Base-by-base conservation (phyloP, 257 asterid species). In the Sherardia arvensis region DNA sequence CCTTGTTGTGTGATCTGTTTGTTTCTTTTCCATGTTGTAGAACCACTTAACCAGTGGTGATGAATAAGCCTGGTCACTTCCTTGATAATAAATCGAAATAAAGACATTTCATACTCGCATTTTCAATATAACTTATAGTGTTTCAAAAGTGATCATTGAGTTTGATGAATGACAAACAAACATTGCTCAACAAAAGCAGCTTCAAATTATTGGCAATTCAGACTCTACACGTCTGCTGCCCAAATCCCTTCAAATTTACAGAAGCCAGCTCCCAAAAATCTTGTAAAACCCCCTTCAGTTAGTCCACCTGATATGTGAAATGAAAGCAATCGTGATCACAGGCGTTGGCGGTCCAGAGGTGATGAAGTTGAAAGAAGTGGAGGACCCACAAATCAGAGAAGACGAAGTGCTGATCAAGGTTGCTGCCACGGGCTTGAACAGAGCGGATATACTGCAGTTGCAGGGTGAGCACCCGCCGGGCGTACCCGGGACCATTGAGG, bases 291-390 rank as follows among this genome's bases (percentile, higher is more conserved):
- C 43, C 43, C 43, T 34, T 3, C 43, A 34, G 9, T 34, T 34
- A 7, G 7, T 0, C 43, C 9, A 10, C 34, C 53, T 45, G 53
- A 45, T 18, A 45, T n/a, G n/a, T n/a, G n/a, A n/a, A n/a, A 45
- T 92, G 97, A 92, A 89, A 81, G 95, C 95, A 45, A 78, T 92
- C 12, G 98, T 85, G 71, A 87, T 92, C 71, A 77, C 95, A 6
- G 77, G 70, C 34, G 40, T 67, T 0, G 98, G 98, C 11, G 97
- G 86, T 10, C 95, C 98, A 4, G 94, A 92, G 53, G 97, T 92
- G 3, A 77, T 92, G 40, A 71, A 85, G 66, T 1, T 89, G 6
- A 84, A 77, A 66, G 74, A 87, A 71, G 95, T 85, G 17, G 94
- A 80, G 28, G 87, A 82, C 53, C 99, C 99, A 27, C 62, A 80